A percentile compares a stretch with the other conserved stretches of the same genome.
Conservation (phyloP, 2,329 filamentous ascomycete genomes). For the Periconia sp. region DNA sequence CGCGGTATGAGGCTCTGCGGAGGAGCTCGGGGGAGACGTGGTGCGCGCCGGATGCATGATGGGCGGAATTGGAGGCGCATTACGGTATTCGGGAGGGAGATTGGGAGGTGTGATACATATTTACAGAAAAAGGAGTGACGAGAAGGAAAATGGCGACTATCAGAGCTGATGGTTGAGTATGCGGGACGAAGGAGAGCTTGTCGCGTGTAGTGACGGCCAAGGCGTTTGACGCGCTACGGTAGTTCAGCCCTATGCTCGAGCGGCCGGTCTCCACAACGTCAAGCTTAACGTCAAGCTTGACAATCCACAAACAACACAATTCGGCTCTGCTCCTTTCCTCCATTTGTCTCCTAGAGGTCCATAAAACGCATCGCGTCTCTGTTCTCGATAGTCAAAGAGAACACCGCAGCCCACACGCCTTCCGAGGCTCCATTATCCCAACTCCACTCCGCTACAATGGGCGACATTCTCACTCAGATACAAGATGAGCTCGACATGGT, state of each 20-base stretch:
- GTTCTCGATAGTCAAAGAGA: neutral
- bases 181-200: conserved; percentile 7
- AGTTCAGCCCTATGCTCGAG: too few relatives aligned
- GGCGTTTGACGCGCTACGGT: conserved; percentile 12
- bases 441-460: conserved; percentile 56
- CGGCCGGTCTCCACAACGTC: too few relatives aligned
- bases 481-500: conserved; percentile 87
- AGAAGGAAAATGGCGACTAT: too few relatives aligned
- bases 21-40: conserved; percentile 24
- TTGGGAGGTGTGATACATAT: conserved; percentile 23
- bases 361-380: too few relatives aligned
- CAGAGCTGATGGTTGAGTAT: too few relatives aligned
- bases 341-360: too few relatives aligned
- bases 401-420: neutral
- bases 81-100: conserved; percentile 17
- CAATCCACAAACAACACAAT: too few relatives aligned
- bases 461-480: conserved; percentile 79
- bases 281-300: too few relatives aligned
- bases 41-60: conserved; percentile 28
- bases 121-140: conserved; percentile 20
- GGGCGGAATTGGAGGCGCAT: conserved; percentile 35
- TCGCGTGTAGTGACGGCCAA: conserved; percentile 31
- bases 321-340: too few relatives aligned
- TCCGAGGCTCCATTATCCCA: too few relatives aligned
- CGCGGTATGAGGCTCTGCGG: conserved; percentile 30